Evolutionary conservation across 2,329 filamentous ascomycete species (phyloP).

Genomic region (Sporothrix pallida): DNA sequence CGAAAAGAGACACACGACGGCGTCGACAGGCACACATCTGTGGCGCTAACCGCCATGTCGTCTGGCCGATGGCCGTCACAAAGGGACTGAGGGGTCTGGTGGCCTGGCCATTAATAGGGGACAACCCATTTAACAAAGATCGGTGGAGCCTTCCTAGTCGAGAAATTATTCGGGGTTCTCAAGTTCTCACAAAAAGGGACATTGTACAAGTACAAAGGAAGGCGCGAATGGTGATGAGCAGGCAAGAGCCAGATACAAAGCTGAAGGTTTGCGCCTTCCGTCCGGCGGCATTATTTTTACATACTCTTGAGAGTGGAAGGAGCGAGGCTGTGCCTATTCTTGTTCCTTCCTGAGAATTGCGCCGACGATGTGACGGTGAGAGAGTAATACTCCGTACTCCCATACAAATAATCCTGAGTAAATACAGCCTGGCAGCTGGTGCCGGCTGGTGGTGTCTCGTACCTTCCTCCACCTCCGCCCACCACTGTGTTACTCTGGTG

Average conservation of each 20-base stretch:
- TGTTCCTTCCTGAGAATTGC: slow-evolving; percentile 5
- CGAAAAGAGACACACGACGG: slow-evolving; percentile 5
- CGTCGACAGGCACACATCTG: slow-evolving; percentile 4
- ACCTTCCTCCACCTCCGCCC: background rate
- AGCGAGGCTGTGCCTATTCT: background rate
- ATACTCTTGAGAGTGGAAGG: background rate
- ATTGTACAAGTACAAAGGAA: slow-evolving; percentile 2
- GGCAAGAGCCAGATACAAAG: background rate
- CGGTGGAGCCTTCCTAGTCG: slow-evolving; percentile 7
- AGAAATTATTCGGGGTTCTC: background rate
- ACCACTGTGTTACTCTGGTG: slow-evolving; percentile 16
- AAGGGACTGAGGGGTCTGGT: slow-evolving; percentile 4
- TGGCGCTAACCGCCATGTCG: slow-evolving; percentile 22
- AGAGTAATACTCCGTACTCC: no score
- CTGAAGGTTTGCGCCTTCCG: background rate
- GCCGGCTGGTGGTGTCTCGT: slow-evolving; percentile 16
- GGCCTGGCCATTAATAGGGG: slow-evolving; percentile 9
- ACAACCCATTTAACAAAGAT: background rate
- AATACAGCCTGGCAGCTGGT: slow-evolving; percentile 22
- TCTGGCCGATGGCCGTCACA: background rate
- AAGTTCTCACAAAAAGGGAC: background rate
- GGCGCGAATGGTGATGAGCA: slow-evolving; percentile 2
- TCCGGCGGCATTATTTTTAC: background rate
- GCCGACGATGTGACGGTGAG: background rate
- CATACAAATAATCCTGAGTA: background rate